Evolutionary conservation across 2,329 filamentous ascomycete species (phyloP).

Genomic region (Ophiostoma triangulosporum): DNA sequence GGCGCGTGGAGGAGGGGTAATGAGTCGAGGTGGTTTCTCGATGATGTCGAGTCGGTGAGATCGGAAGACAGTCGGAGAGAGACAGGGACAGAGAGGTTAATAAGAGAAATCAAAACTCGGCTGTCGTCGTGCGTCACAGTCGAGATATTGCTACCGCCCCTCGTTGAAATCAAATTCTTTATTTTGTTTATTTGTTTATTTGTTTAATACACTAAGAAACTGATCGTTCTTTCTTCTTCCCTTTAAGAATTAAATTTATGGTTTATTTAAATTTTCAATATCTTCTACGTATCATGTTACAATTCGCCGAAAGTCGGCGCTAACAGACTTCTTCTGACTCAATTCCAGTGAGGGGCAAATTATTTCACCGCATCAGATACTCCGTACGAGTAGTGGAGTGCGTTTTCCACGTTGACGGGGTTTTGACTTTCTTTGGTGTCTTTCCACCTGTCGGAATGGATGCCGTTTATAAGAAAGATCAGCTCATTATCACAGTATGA

Average conservation of each 20-base stretch:
- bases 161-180: not conserved
- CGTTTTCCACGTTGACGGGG: not conserved
- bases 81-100: not conserved
- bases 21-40: not conserved
- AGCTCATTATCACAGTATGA: too few relatives aligned
- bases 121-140: not conserved
- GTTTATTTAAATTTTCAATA: not conserved
- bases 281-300: not conserved
- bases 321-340: not conserved
- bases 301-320: not conserved
- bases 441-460: not conserved
- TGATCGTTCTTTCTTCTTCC: not conserved
- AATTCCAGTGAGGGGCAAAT: not conserved
- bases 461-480: too few relatives aligned
- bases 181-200: not conserved
- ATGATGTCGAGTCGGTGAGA: not conserved
- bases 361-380: not conserved
- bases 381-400: not conserved
- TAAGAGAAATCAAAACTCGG: not conserved
- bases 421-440: not conserved
- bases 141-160: not conserved
- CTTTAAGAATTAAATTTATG: slow-evolving; percentile 1
- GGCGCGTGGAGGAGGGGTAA: not conserved
- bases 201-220: not conserved
- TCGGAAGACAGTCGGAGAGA: slow-evolving; percentile 7